These are phyloP conservation scores for Amylocystis lapponica DNA, from an alignment of 768 basidiomycete species.

Conservation along the genomic window DNA sequence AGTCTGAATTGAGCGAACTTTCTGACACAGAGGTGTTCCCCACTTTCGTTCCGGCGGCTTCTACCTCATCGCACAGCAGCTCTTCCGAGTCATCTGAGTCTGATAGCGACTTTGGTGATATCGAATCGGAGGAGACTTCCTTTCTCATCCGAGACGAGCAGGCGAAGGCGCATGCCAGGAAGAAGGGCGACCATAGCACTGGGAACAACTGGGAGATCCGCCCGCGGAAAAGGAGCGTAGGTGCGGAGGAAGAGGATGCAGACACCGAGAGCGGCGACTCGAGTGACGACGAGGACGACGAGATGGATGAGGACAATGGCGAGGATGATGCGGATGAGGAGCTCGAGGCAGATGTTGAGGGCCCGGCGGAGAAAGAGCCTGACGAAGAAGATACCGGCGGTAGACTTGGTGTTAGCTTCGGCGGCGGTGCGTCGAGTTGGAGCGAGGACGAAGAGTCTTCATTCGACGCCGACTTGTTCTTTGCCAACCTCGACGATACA, in stretches of 20 bases:
- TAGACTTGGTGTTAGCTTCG: constrained; percentile 36
- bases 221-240: constrained; percentile 67
- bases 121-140: constrained; percentile 10
- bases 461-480: constrained; percentile 82
- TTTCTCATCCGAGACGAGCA: constrained; percentile 4
- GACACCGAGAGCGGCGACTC: constrained; percentile 53
- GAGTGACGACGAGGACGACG: constrained; percentile 43
- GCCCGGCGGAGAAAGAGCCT: constrained; percentile 10
- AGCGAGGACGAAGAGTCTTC: constrained; percentile 69
- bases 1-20: constrained; percentile 19
- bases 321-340: constrained; percentile 19
- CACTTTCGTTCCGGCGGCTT: constrained; percentile 29
- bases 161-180: constrained; percentile 1
- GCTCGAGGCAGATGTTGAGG: constrained; percentile 29
- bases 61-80: constrained; percentile 21
- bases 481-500: constrained; percentile 66
- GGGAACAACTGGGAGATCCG: constrained; percentile 63
- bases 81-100: constrained; percentile 22
- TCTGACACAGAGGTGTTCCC: constrained; percentile 18
- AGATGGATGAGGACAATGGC: constrained; percentile 49
- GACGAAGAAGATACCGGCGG: constrained; percentile 27
- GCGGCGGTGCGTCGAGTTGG: constrained; percentile 63
- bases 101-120: constrained; percentile 11
- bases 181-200: constrained; percentile 39
- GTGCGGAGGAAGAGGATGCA: constrained; percentile 60